Conservation (phyloP, 148 eudicot genomes). For the Oxyria digyna region DNA sequence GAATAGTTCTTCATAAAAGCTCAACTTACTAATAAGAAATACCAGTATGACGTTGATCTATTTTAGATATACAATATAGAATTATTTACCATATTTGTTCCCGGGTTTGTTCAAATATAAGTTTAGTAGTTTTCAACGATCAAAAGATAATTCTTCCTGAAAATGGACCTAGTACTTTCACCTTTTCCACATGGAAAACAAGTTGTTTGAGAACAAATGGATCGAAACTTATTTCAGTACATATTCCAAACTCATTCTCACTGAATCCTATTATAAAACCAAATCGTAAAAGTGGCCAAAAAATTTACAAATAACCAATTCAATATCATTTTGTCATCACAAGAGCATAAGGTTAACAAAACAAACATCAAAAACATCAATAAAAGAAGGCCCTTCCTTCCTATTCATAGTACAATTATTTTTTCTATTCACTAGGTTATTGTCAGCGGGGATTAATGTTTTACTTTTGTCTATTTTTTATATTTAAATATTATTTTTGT, state of each 20-base stretch:
- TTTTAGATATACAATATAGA: too few species aligned
- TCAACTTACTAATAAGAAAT: neutral
- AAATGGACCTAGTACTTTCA: neutral
- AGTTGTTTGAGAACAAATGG: neutral
- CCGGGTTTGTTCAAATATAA: neutral
- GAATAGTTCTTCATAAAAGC: neutral
- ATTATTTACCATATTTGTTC: neutral
- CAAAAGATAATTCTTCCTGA: neutral
- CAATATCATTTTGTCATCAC: neutral
- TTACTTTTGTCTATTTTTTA: too few species aligned
- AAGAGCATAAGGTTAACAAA: too few species aligned
- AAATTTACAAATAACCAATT: neutral
- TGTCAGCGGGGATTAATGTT: too few species aligned
- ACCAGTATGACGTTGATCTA: neutral
- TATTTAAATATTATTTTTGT: too few species aligned
- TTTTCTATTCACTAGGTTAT: too few species aligned
- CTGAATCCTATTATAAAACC: neutral
- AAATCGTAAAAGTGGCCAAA: neutral
- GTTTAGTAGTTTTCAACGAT: neutral
- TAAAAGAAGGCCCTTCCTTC: too few species aligned
- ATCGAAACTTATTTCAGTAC: neutral
- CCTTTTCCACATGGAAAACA: conserved; percentile 7
- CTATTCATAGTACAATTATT: too few species aligned
- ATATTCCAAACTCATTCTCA: neutral
- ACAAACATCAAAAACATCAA: too few species aligned